Percentiles rank a stretch among this genome's conserved stretches.
These are phyloP conservation scores for Leccinellum rugosiceps DNA, from an alignment of 768 basidiomycete species.

Conservation along the genomic window DNA sequence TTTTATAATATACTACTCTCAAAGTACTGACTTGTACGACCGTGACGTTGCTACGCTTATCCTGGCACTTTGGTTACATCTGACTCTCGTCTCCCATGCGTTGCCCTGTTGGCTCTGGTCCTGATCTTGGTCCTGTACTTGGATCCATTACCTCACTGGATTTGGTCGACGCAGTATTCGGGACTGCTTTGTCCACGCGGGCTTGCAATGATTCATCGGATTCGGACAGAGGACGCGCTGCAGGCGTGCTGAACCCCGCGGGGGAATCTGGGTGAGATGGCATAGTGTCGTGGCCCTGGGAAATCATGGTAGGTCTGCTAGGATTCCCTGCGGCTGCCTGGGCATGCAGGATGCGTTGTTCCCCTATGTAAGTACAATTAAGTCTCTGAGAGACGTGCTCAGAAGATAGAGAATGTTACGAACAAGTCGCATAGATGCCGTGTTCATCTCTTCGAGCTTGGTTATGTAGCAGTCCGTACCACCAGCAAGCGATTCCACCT, in stretches of 20 bases:
- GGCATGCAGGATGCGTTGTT: conserved; percentile 26
- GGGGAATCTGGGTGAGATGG: background rate
- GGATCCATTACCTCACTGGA: background rate
- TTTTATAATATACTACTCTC: background rate
- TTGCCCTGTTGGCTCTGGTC: background rate
- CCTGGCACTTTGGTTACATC: background rate
- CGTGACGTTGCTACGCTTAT: background rate
- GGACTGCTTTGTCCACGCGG: background rate
- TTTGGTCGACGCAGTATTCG: background rate
- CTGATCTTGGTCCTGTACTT: background rate
- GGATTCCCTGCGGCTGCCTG: conserved; percentile 16
- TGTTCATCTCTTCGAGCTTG: conserved; percentile 20
- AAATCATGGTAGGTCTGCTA: conserved; percentile 11
- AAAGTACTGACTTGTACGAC: background rate
- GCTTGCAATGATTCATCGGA: background rate
- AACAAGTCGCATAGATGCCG: conserved; percentile 19
- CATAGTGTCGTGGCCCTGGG: background rate
- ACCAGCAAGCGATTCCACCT: conserved; percentile 17
- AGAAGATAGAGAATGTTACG: background rate
- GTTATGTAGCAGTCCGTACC: conserved; percentile 18
- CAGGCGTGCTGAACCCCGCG: background rate
- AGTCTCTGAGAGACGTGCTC: background rate
- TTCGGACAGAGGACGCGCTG: background rate
- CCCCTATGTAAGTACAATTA: conserved; percentile 11
- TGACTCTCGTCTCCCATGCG: background rate